Evolutionary conservation across 345 rosid species (phyloP), one percentile per base, ranked within the genome.

Genomic region (Mercurialis annua): DNA sequence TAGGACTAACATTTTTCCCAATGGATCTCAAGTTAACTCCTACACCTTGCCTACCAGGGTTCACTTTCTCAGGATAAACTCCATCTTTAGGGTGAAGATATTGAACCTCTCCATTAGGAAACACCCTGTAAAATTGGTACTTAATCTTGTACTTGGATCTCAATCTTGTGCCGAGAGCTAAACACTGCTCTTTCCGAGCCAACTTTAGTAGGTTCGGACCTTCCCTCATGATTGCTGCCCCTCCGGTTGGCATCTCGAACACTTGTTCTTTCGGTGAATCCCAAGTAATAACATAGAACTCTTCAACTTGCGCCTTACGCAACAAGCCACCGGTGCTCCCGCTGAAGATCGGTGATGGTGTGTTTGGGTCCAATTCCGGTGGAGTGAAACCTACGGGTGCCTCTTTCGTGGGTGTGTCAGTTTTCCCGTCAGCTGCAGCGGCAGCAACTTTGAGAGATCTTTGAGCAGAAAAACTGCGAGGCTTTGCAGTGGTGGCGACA

Each of bases 161-260:
- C 57, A 90, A 76, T 43, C 94, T 76, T 7, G 94, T 90, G 9
- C 95, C 95, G 7, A 88, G 81, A 5, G 95, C 95, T 77, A 90
- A 63, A 75, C 92, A 88, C 82, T 91, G 96, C 59, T 89, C 97
- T 64, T 87, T 91, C 84, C 96, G 81, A 6, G 92, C 95, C 72
- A 91, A 46, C 81, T 91, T 88, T 56, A 91, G 78, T 82, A 89
- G 40, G 79, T 89, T 92, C 15, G 98, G 92, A 1, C 94, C 98
- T 82, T 87, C 71, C 66, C 96, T 89, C 94, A 89, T 92, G 55
- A 89, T 92, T 40, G 98, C 94, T 2, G 98, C 98, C 0, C 98
- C 98, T 3, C 94, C 94, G 0, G 96, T 92, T 5, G 92, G 92
- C 98, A 92, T 92, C 88, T 89, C 92, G 44, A 92, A 89, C 73